Percentiles rank a stretch among this genome's conserved stretches.
Conservation (phyloP, 495 filamentous ascomycete genomes). For the Daldinia caldariorum region DNA sequence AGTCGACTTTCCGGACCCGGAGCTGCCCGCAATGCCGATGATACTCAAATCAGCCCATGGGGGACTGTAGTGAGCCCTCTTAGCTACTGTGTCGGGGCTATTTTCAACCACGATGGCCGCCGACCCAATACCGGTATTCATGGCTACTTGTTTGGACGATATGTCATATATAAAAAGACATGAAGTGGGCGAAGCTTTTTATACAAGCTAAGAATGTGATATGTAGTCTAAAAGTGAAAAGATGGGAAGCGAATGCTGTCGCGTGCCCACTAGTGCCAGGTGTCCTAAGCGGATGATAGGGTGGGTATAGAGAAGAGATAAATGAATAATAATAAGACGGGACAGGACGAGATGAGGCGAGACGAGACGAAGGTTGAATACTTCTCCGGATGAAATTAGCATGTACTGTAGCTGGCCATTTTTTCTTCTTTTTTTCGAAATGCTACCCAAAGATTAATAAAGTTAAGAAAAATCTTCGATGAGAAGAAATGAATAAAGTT, state of each 20-base stretch:
- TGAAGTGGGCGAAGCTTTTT: not conserved
- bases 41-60: conserved; percentile 95
- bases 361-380: not conserved
- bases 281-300: conserved; percentile 19
- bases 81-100: conserved; percentile 52
- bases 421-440: too few relatives aligned
- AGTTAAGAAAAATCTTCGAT: not conserved
- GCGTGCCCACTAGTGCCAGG: conserved; percentile 33
- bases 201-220: not conserved
- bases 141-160: conserved; percentile 17
- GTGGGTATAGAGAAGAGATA: conserved; percentile 9
- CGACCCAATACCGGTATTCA: conserved; percentile 43
- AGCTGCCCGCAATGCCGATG: conserved; percentile 94
- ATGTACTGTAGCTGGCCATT: not conserved
- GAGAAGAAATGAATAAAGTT: conserved; percentile 8
- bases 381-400: not conserved
- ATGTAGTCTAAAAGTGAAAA: not conserved
- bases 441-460: not conserved
- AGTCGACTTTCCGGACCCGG: conserved; percentile 97
- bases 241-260: conserved; percentile 20
- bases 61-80: conserved; percentile 79
- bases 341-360: not conserved
- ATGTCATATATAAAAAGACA: conserved; percentile 28
- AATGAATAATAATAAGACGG: conserved; percentile 7
- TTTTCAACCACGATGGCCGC: conserved; percentile 41